phyloP scores from a whole-genome alignment of 805 yeast genomes.

The Pichia cabralensis region DNA sequence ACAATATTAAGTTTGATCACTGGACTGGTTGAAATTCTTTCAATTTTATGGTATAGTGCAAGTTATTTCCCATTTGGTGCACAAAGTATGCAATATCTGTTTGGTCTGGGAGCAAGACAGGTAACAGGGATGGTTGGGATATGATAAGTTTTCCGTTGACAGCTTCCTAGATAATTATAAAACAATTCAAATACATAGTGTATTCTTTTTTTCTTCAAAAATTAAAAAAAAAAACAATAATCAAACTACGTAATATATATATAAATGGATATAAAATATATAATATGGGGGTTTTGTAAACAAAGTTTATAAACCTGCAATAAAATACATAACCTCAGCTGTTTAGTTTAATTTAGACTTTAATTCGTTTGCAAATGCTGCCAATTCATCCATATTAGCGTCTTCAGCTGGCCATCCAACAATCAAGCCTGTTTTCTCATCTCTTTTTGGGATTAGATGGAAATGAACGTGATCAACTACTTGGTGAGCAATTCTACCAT shows the following conservation, averaged over 20 bases:
- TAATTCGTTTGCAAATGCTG: constrained; percentile 54
- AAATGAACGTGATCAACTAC: constrained; percentile 93
- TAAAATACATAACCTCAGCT: too few species aligned
- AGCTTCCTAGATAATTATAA: too few species aligned
- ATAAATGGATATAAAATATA: too few species aligned
- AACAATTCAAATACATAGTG: too few species aligned
- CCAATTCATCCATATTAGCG: constrained; percentile 66
- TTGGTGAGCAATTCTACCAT: constrained; percentile 93
- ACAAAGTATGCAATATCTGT: constrained; percentile 48
- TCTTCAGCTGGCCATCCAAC: constrained; percentile 94
- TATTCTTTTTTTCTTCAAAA: too few species aligned
- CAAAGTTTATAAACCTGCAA: too few species aligned
- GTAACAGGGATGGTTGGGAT: constrained; percentile 34
- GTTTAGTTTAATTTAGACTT: constrained; percentile 28
- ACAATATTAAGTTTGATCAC: constrained; percentile 69
- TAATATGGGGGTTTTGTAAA: too few species aligned
- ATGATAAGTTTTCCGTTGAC: too few species aligned
- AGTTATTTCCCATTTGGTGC: constrained; percentile 97
- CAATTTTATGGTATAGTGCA: constrained; percentile 82
- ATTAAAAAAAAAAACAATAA: neutral
- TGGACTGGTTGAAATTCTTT: constrained; percentile 67
- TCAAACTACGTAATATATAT: neutral
- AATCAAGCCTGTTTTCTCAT: constrained; percentile 59
- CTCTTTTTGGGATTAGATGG: constrained; percentile 88
- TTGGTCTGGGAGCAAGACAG: constrained; percentile 30